These are phyloP conservation scores for Cordyceps fumosorosea DNA, from an alignment of 2,329 filamentous ascomycete species.

Conservation along the genomic window DNA sequence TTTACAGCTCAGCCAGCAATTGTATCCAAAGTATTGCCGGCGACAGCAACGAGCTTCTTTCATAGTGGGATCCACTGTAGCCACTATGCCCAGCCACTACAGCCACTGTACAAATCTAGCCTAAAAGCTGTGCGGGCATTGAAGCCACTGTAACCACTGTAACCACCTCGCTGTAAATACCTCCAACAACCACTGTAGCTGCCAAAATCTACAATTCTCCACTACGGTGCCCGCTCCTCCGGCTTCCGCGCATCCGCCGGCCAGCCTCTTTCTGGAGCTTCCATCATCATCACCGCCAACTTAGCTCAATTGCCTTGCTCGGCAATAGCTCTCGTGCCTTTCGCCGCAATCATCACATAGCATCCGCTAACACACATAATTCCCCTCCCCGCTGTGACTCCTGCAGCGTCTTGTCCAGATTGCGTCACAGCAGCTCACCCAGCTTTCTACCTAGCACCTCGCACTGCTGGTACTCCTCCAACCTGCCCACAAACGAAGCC, in stretches of 20 bases:
- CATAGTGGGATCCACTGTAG: background rate
- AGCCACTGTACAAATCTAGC: too few relatives aligned
- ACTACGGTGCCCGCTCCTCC: background rate
- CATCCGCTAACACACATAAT: background rate
- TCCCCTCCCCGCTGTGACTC: background rate
- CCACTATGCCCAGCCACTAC: too few relatives aligned
- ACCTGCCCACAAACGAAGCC: background rate
- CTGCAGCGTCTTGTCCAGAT: background rate
- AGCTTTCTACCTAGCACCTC: background rate
- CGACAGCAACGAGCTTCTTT: background rate
- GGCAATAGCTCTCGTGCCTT: background rate
- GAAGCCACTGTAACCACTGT: background rate
- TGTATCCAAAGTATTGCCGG: background rate
- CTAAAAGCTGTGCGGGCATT: too few relatives aligned
- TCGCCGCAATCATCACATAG: background rate
- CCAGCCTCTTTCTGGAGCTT: background rate
- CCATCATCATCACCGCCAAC: background rate
- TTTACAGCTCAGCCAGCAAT: background rate
- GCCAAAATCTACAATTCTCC: background rate
- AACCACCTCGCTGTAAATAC: too few relatives aligned
- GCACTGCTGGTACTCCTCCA: too few relatives aligned
- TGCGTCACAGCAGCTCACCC: background rate
- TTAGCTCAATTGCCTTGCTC: background rate
- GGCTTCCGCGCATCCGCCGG: background rate
- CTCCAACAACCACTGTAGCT: background rate